A percentile compares a stretch with the other conserved stretches of the same genome.
Evolutionary conservation across 306 rosid species (phyloP).

Genomic region (Arachis hypogaea): DNA sequence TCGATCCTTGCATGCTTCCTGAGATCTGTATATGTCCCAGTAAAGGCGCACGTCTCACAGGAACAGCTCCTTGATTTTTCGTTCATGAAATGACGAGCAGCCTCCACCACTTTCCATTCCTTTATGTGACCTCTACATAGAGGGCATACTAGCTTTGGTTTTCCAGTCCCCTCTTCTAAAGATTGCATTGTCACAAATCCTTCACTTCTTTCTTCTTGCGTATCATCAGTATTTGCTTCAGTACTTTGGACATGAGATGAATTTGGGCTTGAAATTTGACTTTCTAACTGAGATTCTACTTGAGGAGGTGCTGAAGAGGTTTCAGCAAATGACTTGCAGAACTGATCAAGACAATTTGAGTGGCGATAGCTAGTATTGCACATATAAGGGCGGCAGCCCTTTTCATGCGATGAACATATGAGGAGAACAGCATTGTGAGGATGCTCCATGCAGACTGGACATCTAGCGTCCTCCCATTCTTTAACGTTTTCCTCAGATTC

Average conservation of each 20-base stretch:
- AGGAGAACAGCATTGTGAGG: slow-evolving; percentile 98
- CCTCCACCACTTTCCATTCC: slow-evolving; percentile 81
- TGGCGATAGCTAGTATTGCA: slow-evolving; percentile 98
- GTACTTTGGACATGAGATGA: slow-evolving; percentile 42
- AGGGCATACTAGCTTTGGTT: slow-evolving; percentile 78
- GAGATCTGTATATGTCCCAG: slow-evolving; percentile 81
- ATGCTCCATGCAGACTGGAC: slow-evolving; percentile 99
- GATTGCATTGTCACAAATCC: slow-evolving; percentile 55
- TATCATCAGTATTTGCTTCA: slow-evolving; percentile 50
- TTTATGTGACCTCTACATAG: slow-evolving; percentile 88
- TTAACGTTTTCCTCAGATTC: slow-evolving; percentile 65
- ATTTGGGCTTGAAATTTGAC: slow-evolving; percentile 40
- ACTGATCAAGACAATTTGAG: slow-evolving; percentile 96
- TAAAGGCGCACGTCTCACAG: slow-evolving; percentile 79
- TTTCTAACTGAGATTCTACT: slow-evolving; percentile 59
- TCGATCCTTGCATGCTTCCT: slow-evolving; percentile 95
- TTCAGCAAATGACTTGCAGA: slow-evolving; percentile 79
- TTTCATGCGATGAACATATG: slow-evolving; percentile 84
- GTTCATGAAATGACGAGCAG: slow-evolving; percentile 92
- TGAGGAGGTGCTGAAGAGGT: slow-evolving; percentile 46
- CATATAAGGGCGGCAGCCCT: slow-evolving; percentile 98
- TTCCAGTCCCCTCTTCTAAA: slow-evolving; percentile 43
- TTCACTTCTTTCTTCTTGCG: slow-evolving; percentile 56
- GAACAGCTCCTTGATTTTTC: slow-evolving; percentile 89
- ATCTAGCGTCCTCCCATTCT: slow-evolving; percentile 98